A percentile compares a stretch with the other conserved stretches of the same genome.
These are phyloP conservation scores for Chaetomium sp. DNA, from an alignment of 2,329 filamentous ascomycete genomes.

Conservation along the genomic window DNA sequence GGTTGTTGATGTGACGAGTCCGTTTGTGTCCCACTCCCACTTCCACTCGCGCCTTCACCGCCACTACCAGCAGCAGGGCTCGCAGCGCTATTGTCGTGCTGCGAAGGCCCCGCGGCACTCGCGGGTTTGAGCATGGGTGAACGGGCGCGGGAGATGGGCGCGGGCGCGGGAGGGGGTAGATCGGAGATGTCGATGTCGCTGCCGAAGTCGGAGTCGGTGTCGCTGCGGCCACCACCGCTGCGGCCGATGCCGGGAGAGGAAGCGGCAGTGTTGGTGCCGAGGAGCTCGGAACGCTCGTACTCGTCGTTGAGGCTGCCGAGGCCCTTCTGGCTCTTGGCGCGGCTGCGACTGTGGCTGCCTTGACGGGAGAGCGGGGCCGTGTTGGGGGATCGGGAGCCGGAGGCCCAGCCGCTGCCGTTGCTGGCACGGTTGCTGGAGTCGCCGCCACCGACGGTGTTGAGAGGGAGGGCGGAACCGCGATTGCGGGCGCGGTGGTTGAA, in stretches of 20 bases:
- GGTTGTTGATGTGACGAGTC: slow-evolving; percentile 23
- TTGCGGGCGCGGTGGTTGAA: slow-evolving; percentile 57
- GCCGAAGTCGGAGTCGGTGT: slow-evolving; percentile 53
- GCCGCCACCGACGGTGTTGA: slow-evolving; percentile 43
- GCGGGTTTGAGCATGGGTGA: slow-evolving; percentile 33
- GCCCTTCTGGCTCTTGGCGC: slow-evolving; percentile 39
- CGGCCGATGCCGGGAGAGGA: too few species aligned
- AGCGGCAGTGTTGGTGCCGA: slow-evolving; percentile 37
- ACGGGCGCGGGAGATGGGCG: slow-evolving; percentile 36
- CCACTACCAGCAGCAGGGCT: neutral
- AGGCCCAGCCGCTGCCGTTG: slow-evolving; percentile 41
- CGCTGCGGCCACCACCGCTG: slow-evolving; percentile 24
- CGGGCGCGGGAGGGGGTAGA: slow-evolving; percentile 57
- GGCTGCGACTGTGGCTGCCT: slow-evolving; percentile 40
- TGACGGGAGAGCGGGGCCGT: slow-evolving; percentile 30
- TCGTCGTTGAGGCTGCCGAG: slow-evolving; percentile 36
- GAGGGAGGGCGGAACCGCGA: slow-evolving; percentile 52
- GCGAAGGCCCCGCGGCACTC: slow-evolving; percentile 19
- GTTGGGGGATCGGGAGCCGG: slow-evolving; percentile 46
- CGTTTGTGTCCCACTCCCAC: neutral
- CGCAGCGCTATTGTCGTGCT: slow-evolving; percentile 4
- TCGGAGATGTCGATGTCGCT: slow-evolving; percentile 62
- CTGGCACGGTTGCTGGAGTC: slow-evolving; percentile 8
- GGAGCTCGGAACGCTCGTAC: slow-evolving; percentile 50
- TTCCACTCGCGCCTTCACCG: slow-evolving; percentile 15